Evolutionary conservation across 208 protist genomes (phyloP).

Genomic region (Acanthamoeba comandoni): DNA sequence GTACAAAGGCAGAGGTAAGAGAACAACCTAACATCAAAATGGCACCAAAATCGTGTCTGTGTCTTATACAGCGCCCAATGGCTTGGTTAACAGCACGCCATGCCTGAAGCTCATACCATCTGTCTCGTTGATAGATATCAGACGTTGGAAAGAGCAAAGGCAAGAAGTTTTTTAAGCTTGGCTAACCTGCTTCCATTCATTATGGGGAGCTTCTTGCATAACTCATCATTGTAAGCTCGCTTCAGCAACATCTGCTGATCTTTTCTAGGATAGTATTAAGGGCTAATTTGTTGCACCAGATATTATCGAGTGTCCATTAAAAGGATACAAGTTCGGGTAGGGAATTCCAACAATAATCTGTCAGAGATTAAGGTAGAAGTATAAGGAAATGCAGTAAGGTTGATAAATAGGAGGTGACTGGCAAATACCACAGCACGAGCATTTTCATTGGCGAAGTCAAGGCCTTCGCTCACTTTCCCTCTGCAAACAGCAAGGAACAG

Average conservation of each 20-base stretch:
- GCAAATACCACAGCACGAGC: slow-evolving; percentile 94
- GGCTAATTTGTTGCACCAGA: no score
- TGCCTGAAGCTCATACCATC: slow-evolving; percentile 94
- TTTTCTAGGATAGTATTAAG: slow-evolving; percentile 50
- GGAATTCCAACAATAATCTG: slow-evolving; percentile 75
- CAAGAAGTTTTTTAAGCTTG: no score
- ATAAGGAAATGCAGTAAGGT: not conserved
- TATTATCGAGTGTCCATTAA: no score
- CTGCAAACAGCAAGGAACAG: slow-evolving; percentile 95
- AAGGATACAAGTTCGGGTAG: slow-evolving; percentile 76
- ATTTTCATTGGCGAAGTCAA: slow-evolving; percentile 95
- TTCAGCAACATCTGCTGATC: slow-evolving; percentile 67
- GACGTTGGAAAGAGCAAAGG: no score
- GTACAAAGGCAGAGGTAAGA: no score
- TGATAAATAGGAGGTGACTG: slow-evolving; percentile 77
- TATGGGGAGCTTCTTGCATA: not conserved
- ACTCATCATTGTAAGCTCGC: slow-evolving; percentile 69
- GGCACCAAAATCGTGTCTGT: slow-evolving; percentile 95
- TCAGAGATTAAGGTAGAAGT: not conserved
- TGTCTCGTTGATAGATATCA: no score
- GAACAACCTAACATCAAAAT: slow-evolving; percentile 91
- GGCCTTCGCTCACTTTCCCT: slow-evolving; percentile 95
- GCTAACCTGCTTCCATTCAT: slow-evolving; percentile 61
- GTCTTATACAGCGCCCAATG: slow-evolving; percentile 96
- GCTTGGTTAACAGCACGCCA: slow-evolving; percentile 97